Conservation (phyloP, 2,329 filamentous ascomycete genomes). For the Arthrinium puccinioides region DNA sequence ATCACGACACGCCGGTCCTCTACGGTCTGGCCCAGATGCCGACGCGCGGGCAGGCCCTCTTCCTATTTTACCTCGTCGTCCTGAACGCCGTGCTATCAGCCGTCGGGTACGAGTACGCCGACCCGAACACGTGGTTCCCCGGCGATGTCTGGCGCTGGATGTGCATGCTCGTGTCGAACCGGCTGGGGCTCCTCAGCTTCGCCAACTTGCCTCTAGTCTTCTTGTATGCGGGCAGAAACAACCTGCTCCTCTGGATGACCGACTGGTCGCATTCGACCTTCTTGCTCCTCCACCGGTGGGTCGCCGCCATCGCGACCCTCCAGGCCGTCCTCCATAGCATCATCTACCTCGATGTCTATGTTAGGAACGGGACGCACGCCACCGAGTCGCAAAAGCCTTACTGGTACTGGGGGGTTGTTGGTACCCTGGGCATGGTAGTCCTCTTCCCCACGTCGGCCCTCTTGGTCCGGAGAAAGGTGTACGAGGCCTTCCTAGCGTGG, state of each 20-base stretch:
- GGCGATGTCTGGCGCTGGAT: neutral
- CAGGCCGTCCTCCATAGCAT: conserved; percentile 20
- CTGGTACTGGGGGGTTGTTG: neutral
- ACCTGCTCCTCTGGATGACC: conserved; percentile 27
- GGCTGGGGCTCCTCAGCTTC: conserved; percentile 9
- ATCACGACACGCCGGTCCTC: neutral
- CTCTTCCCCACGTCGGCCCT: conserved; percentile 4
- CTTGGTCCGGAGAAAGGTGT: conserved; percentile 13
- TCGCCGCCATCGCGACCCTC: conserved; percentile 16
- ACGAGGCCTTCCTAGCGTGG: conserved; percentile 11
- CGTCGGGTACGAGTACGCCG: neutral
- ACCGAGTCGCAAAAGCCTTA: neutral
- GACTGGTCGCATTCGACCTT: conserved; percentile 29
- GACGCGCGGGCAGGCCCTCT: neutral
- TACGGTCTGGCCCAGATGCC: neutral
- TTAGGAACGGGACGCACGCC: neutral
- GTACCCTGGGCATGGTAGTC: neutral
- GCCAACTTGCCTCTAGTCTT: conserved; percentile 20
- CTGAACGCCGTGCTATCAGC: neutral
- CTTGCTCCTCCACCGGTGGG: conserved; percentile 26
- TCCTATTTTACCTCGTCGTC: neutral
- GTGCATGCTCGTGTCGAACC: neutral
- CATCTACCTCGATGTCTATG: conserved; percentile 13
- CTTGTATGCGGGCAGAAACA: conserved; percentile 28
- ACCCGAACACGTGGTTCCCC: neutral